Conservation (phyloP, 108 stramenopile genomes). For the Hondaea fermentalgiana region DNA sequence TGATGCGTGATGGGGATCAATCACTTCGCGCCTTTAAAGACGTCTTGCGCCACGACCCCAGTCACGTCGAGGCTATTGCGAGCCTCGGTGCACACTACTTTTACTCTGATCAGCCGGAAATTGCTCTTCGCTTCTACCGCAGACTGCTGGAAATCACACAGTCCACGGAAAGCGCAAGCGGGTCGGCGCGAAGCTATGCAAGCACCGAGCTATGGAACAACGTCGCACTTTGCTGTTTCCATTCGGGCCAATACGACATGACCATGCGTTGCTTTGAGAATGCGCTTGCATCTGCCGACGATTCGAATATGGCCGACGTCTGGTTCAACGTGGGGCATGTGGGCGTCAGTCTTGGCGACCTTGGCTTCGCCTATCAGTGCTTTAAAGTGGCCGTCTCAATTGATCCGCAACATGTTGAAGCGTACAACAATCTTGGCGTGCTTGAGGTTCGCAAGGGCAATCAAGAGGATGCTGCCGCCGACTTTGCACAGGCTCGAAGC, state of each 20-base stretch:
- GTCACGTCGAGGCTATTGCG: slow-evolving; percentile 51
- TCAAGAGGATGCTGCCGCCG: slow-evolving; percentile 31
- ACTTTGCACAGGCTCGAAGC: slow-evolving; percentile 24
- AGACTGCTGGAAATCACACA: slow-evolving; percentile 57
- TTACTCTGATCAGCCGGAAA: slow-evolving; percentile 58
- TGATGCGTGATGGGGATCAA: slow-evolving; percentile 37
- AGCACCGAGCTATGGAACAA: slow-evolving; percentile 56
- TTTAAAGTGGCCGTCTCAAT: slow-evolving; percentile 46
- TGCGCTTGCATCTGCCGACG: slow-evolving; percentile 39
- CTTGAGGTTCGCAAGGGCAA: slow-evolving; percentile 50
- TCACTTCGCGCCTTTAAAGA: slow-evolving; percentile 32
- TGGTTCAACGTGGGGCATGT: slow-evolving; percentile 55
- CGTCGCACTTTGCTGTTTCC: slow-evolving; percentile 54
- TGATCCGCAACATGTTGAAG: slow-evolving; percentile 42
- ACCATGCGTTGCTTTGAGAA: slow-evolving; percentile 52
- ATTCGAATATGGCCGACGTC: slow-evolving; percentile 42
- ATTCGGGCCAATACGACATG: slow-evolving; percentile 56
- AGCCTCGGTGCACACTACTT: slow-evolving; percentile 54
- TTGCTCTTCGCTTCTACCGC: slow-evolving; percentile 52
- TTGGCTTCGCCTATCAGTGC: slow-evolving; percentile 53
- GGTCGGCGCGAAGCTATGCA: not conserved
- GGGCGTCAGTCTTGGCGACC: slow-evolving; percentile 50
- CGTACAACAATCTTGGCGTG: slow-evolving; percentile 48
- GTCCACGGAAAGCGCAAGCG: not conserved
- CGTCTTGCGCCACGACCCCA: slow-evolving; percentile 41